These are phyloP conservation scores for Colletotrichum camelliae DNA, from an alignment of 2,329 filamentous ascomycete genomes.

Conservation along the genomic window DNA sequence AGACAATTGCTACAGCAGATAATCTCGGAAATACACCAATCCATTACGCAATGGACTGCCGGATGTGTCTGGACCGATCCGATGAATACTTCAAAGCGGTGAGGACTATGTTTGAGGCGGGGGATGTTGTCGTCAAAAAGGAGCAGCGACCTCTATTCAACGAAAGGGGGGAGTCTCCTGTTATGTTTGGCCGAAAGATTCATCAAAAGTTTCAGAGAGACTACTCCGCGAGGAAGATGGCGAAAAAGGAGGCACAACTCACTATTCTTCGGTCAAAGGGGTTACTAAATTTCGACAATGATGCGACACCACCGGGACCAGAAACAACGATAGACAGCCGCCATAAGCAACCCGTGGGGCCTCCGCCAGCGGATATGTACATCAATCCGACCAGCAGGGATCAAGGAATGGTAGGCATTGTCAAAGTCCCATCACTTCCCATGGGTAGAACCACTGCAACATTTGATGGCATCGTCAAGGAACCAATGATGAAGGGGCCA, in stretches of 20 bases:
- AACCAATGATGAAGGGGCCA: not conserved
- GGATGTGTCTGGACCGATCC: not conserved
- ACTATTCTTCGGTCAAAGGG: not conserved
- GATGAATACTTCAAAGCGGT: not conserved
- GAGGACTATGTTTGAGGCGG: not conserved
- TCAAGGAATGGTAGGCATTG: not conserved
- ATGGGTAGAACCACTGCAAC: not conserved
- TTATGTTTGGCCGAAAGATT: not conserved
- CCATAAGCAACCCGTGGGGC: not conserved
- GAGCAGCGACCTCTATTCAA: not conserved
- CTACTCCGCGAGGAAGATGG: not conserved
- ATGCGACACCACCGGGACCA: not conserved
- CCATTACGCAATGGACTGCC: not conserved
- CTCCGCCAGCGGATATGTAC: not conserved
- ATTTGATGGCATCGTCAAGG: not conserved
- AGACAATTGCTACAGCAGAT: not conserved
- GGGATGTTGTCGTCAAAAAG: not conserved
- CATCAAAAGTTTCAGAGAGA: not conserved
- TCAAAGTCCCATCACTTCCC: not conserved
- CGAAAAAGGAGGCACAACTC: not conserved
- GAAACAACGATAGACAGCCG: not conserved
- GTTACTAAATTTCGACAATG: not conserved
- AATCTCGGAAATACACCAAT: not conserved
- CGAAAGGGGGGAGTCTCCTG: not conserved
- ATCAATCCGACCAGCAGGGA: not conserved